Evolutionary conservation across 768 basidiomycete genomes (phyloP), one percentile per base, ranked within the genome.

Genomic region (Lactarius sp.): DNA sequence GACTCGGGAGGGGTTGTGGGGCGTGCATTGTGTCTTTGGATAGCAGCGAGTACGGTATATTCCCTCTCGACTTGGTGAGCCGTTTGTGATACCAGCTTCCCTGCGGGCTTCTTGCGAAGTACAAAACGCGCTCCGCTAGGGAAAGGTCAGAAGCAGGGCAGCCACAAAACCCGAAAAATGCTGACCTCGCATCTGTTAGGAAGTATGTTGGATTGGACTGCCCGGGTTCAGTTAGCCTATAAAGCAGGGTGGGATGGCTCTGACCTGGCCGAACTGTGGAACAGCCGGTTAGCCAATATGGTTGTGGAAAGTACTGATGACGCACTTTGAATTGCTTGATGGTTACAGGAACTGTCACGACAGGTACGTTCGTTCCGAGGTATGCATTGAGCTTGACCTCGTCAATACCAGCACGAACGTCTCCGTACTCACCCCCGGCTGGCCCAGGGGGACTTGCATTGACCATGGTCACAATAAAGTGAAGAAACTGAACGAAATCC

Each of bases 161-260:
- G 9, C 31, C 49, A 36, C 60, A 33, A 55, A 55, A 18, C 27
- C 4, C 44, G 36, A 20, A 34, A 20, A 34, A 54, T 18, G 75
- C 84, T 34, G 74, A 88, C 88, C 76, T 81, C 18, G 83, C 79
- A 75, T 92, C 92, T 6, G 85, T 90, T 54, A 99, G 75, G 76
- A 98, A 90, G 74, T 98, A 99, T 0, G 96, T 98, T 0, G 96
- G 96, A 71, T 99, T 99, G 8, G 93, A 94, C 91, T 94, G 73
- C 5, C 39, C 53, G 12, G 14, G 52, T 61, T 4, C 47, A 34
- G 33, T 41, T 20, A 47, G 34, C 22, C 16, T 36, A 31, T 37
- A 6, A 31, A 34, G 34, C 1, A 10, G 33, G 14, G 7, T 34
- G 22, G 13, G 16, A 46, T 27, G 14, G n/a, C 13, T 49, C 79